Percentiles rank a stretch among this genome's conserved stretches.
Evolutionary conservation across 192 early-diverging fungal species (phyloP).

Genomic region (Gamsiella multidivaricata): DNA sequence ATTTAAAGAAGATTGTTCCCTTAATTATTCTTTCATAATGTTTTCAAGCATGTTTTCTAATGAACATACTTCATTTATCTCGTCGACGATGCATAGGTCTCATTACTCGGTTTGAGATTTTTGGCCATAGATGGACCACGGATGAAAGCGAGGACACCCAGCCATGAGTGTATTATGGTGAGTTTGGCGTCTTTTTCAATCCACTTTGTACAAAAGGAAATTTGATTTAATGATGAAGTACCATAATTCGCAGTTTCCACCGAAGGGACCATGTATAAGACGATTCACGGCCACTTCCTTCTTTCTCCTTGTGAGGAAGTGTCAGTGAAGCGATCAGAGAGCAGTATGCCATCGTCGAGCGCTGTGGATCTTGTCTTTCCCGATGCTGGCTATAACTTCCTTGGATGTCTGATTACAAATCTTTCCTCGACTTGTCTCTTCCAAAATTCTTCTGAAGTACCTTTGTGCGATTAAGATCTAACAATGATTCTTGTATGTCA

Average conservation of each 20-base stretch:
- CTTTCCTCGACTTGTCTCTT: background rate
- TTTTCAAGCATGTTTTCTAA: background rate
- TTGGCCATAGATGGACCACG: too few species aligned
- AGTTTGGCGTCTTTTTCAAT: background rate
- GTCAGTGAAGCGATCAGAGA: constrained; percentile 56
- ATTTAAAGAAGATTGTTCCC: background rate
- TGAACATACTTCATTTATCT: background rate
- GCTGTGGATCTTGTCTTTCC: constrained; percentile 43
- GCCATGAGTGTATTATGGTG: constrained; percentile 5
- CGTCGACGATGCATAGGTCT: too few species aligned
- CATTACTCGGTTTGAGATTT: background rate
- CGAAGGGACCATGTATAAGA: constrained; percentile 55
- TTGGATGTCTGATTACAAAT: constrained; percentile 52
- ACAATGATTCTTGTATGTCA: too few species aligned
- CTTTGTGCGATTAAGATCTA: too few species aligned
- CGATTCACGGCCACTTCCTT: constrained; percentile 28
- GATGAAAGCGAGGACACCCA: too few species aligned
- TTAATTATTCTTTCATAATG: background rate
- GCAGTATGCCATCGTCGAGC: constrained; percentile 57
- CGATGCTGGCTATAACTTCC: constrained; percentile 51
- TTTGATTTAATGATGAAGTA: constrained; percentile 44
- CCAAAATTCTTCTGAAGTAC: background rate
- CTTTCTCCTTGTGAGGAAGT: constrained; percentile 1
- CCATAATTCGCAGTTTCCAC: constrained; percentile 57
- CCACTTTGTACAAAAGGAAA: background rate